Evolutionary conservation across 768 basidiomycete species (phyloP).

Genomic region (Thelephora ganbajun): DNA sequence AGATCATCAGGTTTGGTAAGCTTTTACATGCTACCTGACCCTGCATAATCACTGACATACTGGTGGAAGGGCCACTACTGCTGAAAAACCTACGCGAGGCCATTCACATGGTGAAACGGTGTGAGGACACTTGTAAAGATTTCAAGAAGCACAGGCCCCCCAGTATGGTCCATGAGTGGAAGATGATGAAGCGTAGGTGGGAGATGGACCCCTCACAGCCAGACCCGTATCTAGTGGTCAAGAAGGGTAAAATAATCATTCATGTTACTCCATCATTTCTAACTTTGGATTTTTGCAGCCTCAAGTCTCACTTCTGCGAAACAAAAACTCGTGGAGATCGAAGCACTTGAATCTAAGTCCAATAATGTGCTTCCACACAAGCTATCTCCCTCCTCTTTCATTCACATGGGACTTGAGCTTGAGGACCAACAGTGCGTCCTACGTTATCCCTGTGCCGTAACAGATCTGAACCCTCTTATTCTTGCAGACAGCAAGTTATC

Average conservation of each 20-base stretch:
- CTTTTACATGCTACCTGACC: background rate
- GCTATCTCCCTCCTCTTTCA: constrained; percentile 7
- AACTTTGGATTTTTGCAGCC: background rate
- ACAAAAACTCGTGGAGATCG: constrained; percentile 14
- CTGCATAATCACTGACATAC: background rate
- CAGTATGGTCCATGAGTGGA: constrained; percentile 10
- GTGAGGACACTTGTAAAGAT: background rate
- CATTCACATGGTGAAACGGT: background rate
- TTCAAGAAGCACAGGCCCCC: background rate
- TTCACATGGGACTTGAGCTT: constrained; percentile 10
- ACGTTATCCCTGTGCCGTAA: background rate
- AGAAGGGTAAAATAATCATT: background rate
- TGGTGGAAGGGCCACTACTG: background rate
- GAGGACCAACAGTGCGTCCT: constrained; percentile 15
- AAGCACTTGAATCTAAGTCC: constrained; percentile 5
- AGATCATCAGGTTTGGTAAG: constrained; percentile 11
- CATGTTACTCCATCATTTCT: background rate
- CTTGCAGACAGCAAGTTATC: background rate
- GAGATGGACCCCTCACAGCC: constrained; percentile 9
- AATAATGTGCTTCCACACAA: constrained; percentile 1
- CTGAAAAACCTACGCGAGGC: background rate
- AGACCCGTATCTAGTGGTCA: constrained; percentile 10
- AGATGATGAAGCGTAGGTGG: constrained; percentile 9
- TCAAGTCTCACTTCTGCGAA: constrained; percentile 9
- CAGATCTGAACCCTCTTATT: background rate